Conservation (phyloP, 2,329 filamentous ascomycete genomes). For the Escovopsis sp. region DNA sequence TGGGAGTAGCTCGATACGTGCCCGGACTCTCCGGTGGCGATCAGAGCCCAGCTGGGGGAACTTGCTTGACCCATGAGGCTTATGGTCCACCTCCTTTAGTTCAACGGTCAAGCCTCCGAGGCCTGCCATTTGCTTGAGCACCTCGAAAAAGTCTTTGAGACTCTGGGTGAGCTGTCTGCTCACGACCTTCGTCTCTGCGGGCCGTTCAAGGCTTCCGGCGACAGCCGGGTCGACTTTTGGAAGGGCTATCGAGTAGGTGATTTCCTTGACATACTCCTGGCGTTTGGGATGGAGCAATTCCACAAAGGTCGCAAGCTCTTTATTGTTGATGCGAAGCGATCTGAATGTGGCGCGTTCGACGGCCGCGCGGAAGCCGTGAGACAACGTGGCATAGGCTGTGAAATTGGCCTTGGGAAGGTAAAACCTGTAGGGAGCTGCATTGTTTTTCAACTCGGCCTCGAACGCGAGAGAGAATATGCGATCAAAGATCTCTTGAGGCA, state of each 20-base stretch:
- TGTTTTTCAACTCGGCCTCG: not conserved
- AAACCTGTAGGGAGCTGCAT: not conserved
- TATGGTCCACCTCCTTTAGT: too few relatives aligned
- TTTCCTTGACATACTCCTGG: not conserved
- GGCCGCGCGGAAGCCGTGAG: not conserved
- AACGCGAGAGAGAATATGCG: too few relatives aligned
- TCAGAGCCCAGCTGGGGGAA: too few relatives aligned
- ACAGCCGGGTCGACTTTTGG: too few relatives aligned
- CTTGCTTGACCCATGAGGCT: too few relatives aligned
- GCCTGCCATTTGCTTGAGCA: too few relatives aligned
- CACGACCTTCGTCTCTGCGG: too few relatives aligned
- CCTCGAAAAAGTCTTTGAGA: too few relatives aligned
- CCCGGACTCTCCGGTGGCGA: not conserved
- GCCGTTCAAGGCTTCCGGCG: not conserved
- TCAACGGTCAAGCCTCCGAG: too few relatives aligned
- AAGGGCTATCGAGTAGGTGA: not conserved
- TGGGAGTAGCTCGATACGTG: not conserved
- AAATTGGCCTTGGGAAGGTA: too few relatives aligned
- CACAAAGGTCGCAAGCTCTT: not conserved
- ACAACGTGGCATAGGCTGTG: not conserved
- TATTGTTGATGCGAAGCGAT: not conserved
- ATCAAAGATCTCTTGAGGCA: too few relatives aligned
- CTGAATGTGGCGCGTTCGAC: not conserved
- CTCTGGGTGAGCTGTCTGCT: too few relatives aligned
- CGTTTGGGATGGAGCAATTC: not conserved